A percentile compares a stretch with the other conserved stretches of the same genome.
Evolutionary conservation across 352 stramenopile genomes (phyloP).

Genomic region (Phytophthora citrophthora): DNA sequence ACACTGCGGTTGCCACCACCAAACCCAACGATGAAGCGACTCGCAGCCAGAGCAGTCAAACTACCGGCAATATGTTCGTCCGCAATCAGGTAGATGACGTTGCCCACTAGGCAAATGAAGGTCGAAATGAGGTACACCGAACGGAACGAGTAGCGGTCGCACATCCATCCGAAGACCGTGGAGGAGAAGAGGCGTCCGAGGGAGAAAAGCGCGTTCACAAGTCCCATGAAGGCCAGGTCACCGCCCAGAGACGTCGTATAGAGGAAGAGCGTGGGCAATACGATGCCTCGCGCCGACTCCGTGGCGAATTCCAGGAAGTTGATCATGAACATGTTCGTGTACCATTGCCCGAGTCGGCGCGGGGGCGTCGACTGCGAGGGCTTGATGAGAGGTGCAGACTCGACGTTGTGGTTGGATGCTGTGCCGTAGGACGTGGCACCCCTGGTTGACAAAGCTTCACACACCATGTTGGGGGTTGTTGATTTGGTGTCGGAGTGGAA

Average conservation of each 20-base stretch:
- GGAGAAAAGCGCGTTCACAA: conserved; percentile 79
- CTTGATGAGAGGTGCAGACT: conserved; percentile 37
- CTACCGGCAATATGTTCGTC: conserved; percentile 64
- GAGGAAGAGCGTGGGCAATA: conserved; percentile 79
- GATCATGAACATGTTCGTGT: conserved; percentile 76
- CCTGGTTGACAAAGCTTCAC: conserved; percentile 21
- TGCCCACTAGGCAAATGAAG: conserved; percentile 65
- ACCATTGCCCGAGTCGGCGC: conserved; percentile 54
- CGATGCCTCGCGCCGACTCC: conserved; percentile 72
- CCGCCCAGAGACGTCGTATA: conserved; percentile 80
- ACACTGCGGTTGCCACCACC: conserved; percentile 77
- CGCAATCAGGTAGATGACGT: conserved; percentile 77
- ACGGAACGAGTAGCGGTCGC: conserved; percentile 79
- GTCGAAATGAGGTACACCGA: conserved; percentile 82
- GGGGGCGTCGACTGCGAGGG: conserved; percentile 41
- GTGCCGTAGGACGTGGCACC: conserved; percentile 17
- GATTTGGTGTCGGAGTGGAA: conserved; percentile 3
- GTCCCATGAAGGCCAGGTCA: conserved; percentile 72
- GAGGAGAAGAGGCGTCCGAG: conserved; percentile 76
- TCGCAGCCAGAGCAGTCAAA: conserved; percentile 52
- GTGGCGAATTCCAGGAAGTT: conserved; percentile 84
- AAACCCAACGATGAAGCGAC: conserved; percentile 78
- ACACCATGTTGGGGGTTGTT: conserved; percentile 22
- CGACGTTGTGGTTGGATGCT: conserved; percentile 1
- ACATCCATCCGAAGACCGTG: conserved; percentile 82